These are phyloP conservation scores for Emydomyces testavorans DNA, from an alignment of 2,329 filamentous ascomycete genomes.

Conservation along the genomic window DNA sequence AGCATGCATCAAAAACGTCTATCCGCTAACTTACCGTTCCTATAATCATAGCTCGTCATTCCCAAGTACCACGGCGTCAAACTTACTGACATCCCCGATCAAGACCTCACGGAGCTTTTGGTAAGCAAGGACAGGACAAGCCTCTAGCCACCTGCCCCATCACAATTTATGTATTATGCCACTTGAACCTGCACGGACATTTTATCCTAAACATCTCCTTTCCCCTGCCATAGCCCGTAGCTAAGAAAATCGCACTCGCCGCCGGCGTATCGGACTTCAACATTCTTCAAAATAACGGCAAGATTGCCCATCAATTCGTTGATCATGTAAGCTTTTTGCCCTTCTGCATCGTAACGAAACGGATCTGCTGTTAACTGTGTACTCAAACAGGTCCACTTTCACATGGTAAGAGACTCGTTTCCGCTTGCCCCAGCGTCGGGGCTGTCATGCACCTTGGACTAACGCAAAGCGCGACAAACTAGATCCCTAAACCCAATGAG, in stretches of 20 bases:
- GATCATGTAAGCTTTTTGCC: slow-evolving; percentile 57
- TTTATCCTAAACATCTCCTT: too few species aligned
- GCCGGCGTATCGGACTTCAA: slow-evolving; percentile 75
- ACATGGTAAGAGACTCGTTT: slow-evolving; percentile 57
- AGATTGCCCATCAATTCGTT: slow-evolving; percentile 81
- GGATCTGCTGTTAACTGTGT: slow-evolving; percentile 9
- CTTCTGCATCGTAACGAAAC: slow-evolving; percentile 8
- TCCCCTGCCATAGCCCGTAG: slow-evolving; percentile 48
- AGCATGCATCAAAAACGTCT: background rate
- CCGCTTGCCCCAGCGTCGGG: background rate
- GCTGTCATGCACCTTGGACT: background rate
- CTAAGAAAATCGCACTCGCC: slow-evolving; percentile 74
- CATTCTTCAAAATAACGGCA: slow-evolving; percentile 90
- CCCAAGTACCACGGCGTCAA: slow-evolving; percentile 91
- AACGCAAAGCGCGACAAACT: slow-evolving; percentile 2
- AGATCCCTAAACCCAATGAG: slow-evolving; percentile 90
- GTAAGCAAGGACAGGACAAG: slow-evolving; percentile 35
- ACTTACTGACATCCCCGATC: slow-evolving; percentile 84
- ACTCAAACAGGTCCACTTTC: slow-evolving; percentile 72
- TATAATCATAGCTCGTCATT: slow-evolving; percentile 63
- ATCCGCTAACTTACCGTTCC: background rate
- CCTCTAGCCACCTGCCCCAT: background rate
- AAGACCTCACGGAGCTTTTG: slow-evolving; percentile 69
- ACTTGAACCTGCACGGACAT: background rate
- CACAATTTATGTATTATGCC: background rate